Evolutionary conservation across 371 early-diverging fungal species (phyloP).

Genomic region (Fennellomyces sp.): DNA sequence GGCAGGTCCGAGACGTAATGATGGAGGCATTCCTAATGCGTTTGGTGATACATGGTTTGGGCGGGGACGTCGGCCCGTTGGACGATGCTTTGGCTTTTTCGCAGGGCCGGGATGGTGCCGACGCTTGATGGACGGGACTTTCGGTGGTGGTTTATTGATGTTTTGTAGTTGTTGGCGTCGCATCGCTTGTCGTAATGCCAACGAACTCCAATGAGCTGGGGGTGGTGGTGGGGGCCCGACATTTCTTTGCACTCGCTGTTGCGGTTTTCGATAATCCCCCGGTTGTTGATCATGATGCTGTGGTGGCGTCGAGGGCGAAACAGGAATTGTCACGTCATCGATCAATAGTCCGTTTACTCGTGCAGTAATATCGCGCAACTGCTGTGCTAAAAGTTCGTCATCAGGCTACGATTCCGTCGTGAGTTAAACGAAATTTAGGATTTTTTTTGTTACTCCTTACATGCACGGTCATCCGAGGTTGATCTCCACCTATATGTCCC

Average conservation of each 20-base stretch:
- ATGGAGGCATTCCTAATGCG: slow-evolving; percentile 4
- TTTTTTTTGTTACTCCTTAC: no score
- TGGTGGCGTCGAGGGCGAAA: neutral
- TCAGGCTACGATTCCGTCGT: no score
- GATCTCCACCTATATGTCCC: neutral
- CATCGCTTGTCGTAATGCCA: slow-evolving; percentile 3
- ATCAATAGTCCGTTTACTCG: neutral
- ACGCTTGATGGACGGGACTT: neutral
- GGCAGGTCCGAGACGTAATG: neutral
- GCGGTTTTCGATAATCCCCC: neutral
- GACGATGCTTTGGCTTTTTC: neutral
- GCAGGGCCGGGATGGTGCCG: neutral
- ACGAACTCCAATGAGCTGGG: slow-evolving; percentile 3
- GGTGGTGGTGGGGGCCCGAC: slow-evolving; percentile 1
- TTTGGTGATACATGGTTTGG: slow-evolving; percentile 3
- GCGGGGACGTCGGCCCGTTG: neutral
- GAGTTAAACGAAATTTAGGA: no score
- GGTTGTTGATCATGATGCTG: neutral
- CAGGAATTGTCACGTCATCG: neutral
- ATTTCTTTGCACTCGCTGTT: neutral
- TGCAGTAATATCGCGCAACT: neutral
- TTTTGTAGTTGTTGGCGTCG: neutral
- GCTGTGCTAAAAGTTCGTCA: neutral
- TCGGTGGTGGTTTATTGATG: neutral
- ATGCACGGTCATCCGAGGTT: neutral